These are phyloP conservation scores for Backusella morwellensis DNA, from an alignment of 192 early-diverging fungal genomes.

Conservation along the genomic window DNA sequence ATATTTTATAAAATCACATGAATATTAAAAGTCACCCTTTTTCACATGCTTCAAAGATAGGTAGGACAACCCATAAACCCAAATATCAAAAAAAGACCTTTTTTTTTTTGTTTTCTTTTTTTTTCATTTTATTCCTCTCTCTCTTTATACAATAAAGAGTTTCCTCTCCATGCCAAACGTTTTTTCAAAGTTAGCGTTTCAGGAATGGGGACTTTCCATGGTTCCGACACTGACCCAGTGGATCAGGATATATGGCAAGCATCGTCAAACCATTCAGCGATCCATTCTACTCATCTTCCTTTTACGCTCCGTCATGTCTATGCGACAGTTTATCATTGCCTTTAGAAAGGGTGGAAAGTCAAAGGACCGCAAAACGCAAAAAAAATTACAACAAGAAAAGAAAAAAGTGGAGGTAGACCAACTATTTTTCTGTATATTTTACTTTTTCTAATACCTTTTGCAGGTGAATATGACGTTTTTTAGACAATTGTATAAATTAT, in stretches of 20 bases:
- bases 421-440: too few relatives aligned
- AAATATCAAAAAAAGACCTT: background rate
- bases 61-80: conserved; percentile 3
- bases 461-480: conserved; percentile 56
- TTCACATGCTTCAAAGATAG: conserved; percentile 6
- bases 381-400: conserved; percentile 6
- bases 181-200: background rate
- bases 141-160: background rate
- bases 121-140: background rate
- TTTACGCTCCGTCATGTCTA: conserved; percentile 15
- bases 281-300: conserved; percentile 41
- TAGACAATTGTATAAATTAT: conserved; percentile 60
- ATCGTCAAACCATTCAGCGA: conserved; percentile 37
- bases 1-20: background rate
- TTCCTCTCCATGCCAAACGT: conserved; percentile 16
- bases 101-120: background rate
- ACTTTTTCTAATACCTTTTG: background rate
- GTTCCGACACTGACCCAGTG: background rate
- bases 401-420: conserved; percentile 33
- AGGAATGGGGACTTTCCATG: conserved; percentile 2
- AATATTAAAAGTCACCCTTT: background rate
- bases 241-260: conserved; percentile 26
- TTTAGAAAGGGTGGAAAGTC: conserved; percentile 14
- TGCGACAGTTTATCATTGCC: conserved; percentile 13
- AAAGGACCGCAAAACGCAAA: background rate